Conservation (phyloP, 176 grass and related monocot species). For the Carex littledalei region DNA sequence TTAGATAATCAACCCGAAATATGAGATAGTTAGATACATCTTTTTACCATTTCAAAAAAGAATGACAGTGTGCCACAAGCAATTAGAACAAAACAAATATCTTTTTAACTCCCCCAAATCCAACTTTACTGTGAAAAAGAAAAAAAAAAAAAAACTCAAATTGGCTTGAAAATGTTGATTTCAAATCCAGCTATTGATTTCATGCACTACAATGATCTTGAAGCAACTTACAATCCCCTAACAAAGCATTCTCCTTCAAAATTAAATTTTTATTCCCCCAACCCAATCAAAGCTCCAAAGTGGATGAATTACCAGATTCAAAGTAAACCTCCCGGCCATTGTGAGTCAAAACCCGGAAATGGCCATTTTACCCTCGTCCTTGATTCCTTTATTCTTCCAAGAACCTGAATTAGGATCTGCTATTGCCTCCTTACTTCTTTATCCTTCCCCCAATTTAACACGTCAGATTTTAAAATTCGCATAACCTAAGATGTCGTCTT, state of each 20-base stretch:
- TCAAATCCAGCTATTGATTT: neutral
- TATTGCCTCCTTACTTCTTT: slow-evolving; percentile 41
- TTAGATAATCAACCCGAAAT: neutral
- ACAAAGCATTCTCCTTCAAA: slow-evolving; percentile 10
- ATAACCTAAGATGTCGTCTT: slow-evolving; percentile 31
- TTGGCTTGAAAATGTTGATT: neutral
- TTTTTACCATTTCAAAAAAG: neutral
- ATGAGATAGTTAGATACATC: neutral
- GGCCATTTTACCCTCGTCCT: slow-evolving; percentile 12
- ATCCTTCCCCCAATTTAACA: slow-evolving; percentile 41
- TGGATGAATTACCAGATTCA: slow-evolving; percentile 22
- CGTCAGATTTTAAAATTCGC: slow-evolving; percentile 38
- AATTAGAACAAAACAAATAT: neutral
- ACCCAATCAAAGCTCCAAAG: slow-evolving; percentile 40
- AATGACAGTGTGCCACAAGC: neutral
- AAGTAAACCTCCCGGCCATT: slow-evolving; percentile 48
- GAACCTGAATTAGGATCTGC: slow-evolving; percentile 34
- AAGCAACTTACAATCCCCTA: neutral
- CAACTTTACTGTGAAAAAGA: neutral
- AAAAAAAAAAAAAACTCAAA: neutral
- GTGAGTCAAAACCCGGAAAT: slow-evolving; percentile 40
- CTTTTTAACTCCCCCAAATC: neutral
- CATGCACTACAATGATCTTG: neutral
- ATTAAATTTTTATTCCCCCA: slow-evolving; percentile 54
- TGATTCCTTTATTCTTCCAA: slow-evolving; percentile 27